Percentiles rank a stretch among this genome's conserved stretches.
These are phyloP conservation scores for Sporormia fimetaria DNA, from an alignment of 495 filamentous ascomycete genomes.

Conservation along the genomic window DNA sequence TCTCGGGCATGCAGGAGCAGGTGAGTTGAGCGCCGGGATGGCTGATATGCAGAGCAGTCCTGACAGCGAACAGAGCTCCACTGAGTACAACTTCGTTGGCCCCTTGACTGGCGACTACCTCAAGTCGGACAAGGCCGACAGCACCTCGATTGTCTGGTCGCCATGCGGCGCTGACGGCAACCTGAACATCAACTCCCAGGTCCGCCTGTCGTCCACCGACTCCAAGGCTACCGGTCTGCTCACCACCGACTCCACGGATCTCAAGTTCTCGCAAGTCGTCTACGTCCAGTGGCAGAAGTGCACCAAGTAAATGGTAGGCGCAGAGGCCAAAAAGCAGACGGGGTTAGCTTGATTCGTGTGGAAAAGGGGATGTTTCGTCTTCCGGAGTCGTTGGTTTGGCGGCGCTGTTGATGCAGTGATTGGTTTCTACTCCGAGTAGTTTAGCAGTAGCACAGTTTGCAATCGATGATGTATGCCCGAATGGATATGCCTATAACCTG, in stretches of 20 bases:
- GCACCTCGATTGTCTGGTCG: slow-evolving; percentile 28
- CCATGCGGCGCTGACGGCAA: slow-evolving; percentile 30
- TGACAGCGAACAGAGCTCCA: slow-evolving; percentile 14
- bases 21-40: slow-evolving; percentile 6
- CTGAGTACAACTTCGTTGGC: slow-evolving; percentile 25
- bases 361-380: neutral
- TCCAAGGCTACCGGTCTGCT: slow-evolving; percentile 27
- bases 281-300: slow-evolving; percentile 25
- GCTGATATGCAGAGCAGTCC: neutral
- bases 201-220: slow-evolving; percentile 23
- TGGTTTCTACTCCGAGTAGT: no score
- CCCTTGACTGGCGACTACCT: slow-evolving; percentile 26
- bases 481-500: no score
- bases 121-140: slow-evolving; percentile 26
- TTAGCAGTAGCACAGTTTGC: no score
- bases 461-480: no score
- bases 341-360: neutral
- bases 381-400: no score
- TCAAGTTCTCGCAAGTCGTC: slow-evolving; percentile 33
- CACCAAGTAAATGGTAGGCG: slow-evolving; percentile 4
- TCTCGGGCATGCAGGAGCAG: slow-evolving; percentile 35
- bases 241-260: slow-evolving; percentile 34
- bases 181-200: slow-evolving; percentile 33
- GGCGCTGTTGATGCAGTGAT: no score
- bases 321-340: neutral